Evolutionary conservation across 768 basidiomycete genomes (phyloP).

Genomic region (Phlebiopsis gigantea): DNA sequence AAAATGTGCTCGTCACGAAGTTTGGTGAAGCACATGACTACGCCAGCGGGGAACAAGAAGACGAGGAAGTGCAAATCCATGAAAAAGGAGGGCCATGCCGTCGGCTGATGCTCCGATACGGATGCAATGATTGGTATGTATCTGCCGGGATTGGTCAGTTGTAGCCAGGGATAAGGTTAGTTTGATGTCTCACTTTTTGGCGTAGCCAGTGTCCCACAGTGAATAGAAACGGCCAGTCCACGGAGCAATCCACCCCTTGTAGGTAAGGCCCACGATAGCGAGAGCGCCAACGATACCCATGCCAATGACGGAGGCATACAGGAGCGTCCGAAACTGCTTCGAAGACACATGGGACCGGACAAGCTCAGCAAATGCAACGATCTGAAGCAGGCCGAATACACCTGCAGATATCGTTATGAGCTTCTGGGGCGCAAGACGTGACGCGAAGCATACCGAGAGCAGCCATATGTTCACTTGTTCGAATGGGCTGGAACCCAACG

Average conservation of each 20-base stretch:
- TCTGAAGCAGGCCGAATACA: conserved; percentile 94
- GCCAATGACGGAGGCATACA: conserved; percentile 63
- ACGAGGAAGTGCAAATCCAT: conserved; percentile 99
- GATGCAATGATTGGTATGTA: conserved; percentile 98
- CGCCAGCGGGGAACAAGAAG: conserved; percentile 96
- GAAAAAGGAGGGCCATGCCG: conserved; percentile 99
- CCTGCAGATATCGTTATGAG: conserved; percentile 38
- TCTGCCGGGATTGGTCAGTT: conserved; percentile 32
- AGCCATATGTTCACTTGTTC: conserved; percentile 98
- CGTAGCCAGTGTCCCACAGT: conserved; percentile 98
- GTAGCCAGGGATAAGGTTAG: conserved; percentile 6
- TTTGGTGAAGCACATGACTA: conserved; percentile 89
- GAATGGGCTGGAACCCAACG: conserved; percentile 97
- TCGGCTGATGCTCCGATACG: conserved; percentile 98
- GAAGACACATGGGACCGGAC: conserved; percentile 86
- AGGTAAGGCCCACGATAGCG: conserved; percentile 77
- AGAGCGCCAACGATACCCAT: conserved; percentile 67
- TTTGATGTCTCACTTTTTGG: conserved; percentile 67
- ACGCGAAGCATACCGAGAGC: conserved; percentile 65
- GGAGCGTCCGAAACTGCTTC: conserved; percentile 84
- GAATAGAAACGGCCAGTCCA: conserved; percentile 99
- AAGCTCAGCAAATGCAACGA: conserved; percentile 88
- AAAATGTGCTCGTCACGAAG: conserved; percentile 96
- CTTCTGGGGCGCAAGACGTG: neutral
- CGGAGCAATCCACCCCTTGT: conserved; percentile 93